Base-by-base conservation (phyloP, 2,329 filamentous ascomycete species). In the Colletotrichum camelliae region DNA sequence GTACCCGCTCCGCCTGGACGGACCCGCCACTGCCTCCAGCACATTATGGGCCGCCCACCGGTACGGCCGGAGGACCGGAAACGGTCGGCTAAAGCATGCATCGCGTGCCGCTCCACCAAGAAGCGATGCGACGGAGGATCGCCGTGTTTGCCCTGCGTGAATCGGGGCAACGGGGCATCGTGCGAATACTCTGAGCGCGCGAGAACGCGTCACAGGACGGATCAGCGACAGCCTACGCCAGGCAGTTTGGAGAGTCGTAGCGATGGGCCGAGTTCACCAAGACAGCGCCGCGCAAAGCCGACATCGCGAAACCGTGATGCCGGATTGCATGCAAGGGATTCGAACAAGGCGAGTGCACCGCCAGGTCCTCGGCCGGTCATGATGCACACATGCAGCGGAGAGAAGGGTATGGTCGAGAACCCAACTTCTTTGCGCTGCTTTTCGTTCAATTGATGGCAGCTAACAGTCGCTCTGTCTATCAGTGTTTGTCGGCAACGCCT, bases 401-500 rank as follows among this genome's bases (percentile, higher is more conserved):
- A 69, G 31, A 73, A 73, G 9, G 65, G 65, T 62, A 31, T 7
- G n/a, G 8, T 24, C 8, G 8, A 16, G 3, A 39, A 27, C 10
- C 37, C 16, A 15, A 15, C 16, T 7, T 39, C 16, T 39, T 18
- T 57, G 67, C 9, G 15, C 7, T 27, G 4, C 52, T 4, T 16
- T 16, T 0, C 6, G 12, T 37, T 13, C 9, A 16, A 15, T 12
- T 7, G 5, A 4, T 21, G 3, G 13, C 2, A 13, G 4, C 29
- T 68, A 13, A 6, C 62, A 12, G n/a, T 27, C 10, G 5, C 2
- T 48, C 13, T 27, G 9, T 13, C 4, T 21, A 12, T 12, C 57
- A 89, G 86, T 89, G 0, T 89, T 87, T 66, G 84, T 89, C 64
- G 86, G 88, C n/a, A 83, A 86, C n/a, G 87, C 86, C 12, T 88